Base-by-base conservation (phyloP, 768 basidiomycete genomes). In the Trametes punicea region DNA sequence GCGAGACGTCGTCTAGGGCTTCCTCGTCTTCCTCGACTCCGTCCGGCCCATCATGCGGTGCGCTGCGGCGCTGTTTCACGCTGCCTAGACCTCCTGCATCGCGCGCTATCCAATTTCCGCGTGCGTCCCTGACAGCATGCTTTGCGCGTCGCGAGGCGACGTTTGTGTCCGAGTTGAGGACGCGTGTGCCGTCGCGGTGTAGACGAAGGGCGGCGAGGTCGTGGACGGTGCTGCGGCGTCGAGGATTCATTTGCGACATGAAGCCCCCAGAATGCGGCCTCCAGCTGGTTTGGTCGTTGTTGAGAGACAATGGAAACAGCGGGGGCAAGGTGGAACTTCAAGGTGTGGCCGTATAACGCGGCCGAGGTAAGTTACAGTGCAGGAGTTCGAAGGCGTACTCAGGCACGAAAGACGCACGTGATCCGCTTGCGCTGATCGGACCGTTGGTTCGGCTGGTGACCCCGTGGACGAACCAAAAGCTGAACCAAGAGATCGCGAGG, bases 131-230 rank as follows among this genome's bases (percentile, higher is more conserved):
- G 3, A 77, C 68, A 13, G 74, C 68, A 40, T 66, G 65, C 29
- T 62, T 69, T 16, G 74, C 71, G 27, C 69, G 72, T 53, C 74
- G 70, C 6, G 62, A 65, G 23, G 67, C 64, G 2, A 66, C 56
- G 38, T 77, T 80, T 4, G 48, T 59, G 3, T 74, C 65, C n/a
- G 69, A 69, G 48, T 55, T 79, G 40, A 77, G 72, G 4, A 87
- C 82, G 36, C 86, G 82, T 21, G 76, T 75, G 5, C 85, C 87
- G 63, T 87, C 81, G 20, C 81, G 78, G 56, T 82, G 85, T 3
- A 90, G 66, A 30, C 84, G 80, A n/a, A 88, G 79, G 39, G 78
- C 75, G 0, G 86, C 74, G 31, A 81, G 75, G 65, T 89, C 88
- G 66, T 82, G 84, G 18, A 87, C 78, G 0, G 85, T 87, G 57